Base-by-base conservation (phyloP, 306 rosid species). In the Sicyos baderoa region DNA sequence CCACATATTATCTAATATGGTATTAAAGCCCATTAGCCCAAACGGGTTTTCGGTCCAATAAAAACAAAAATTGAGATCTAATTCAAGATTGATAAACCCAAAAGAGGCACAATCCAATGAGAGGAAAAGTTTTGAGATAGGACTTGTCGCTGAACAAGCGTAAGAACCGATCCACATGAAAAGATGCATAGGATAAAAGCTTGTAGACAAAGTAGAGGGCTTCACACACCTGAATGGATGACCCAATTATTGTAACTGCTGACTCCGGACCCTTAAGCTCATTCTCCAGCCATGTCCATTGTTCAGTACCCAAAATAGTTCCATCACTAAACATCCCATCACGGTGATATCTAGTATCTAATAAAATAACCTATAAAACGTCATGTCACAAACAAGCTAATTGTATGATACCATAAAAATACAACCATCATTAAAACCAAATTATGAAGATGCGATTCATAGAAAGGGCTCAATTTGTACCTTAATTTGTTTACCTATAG, bases 301-400 rank as follows among this genome's bases (percentile, higher is more conserved):
- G 95, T 18, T 82, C 80, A 72, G 53, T 51, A 68, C 95, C 96
- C 83, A 90, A 79, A 74, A 90, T 82, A 74, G 80, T 86, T 75
- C 95, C 95, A 76, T 84, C 91, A 63, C 88, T 90, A 76, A 72
- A 85, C 74, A 90, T 19, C 61, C 89, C 80, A 73, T 90, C 96
- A 78, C 96, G 82, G 82, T 90, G 91, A 77, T 87, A 90, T 83
- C 96, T 86, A 64, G 91, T 86, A 82, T 90, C 91, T 74, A 90
- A 78, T 62, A 81, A 73, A 37, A 81, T 81, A 68, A 81, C 82
- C 85, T 81, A 71, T 23, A n/a, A 67, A 81, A 73, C 42, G 75
- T 27, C 27, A 32, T 16, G 72, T 21, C 6, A 49, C 66, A 37
- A 25, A 15, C 63, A 58, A 27, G 56, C 21, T 54, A 56, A 40